A percentile compares a stretch with the other conserved stretches of the same genome.
phyloP scores from a whole-genome alignment of 345 rosid genomes.

The Aquilaria sinensis region DNA sequence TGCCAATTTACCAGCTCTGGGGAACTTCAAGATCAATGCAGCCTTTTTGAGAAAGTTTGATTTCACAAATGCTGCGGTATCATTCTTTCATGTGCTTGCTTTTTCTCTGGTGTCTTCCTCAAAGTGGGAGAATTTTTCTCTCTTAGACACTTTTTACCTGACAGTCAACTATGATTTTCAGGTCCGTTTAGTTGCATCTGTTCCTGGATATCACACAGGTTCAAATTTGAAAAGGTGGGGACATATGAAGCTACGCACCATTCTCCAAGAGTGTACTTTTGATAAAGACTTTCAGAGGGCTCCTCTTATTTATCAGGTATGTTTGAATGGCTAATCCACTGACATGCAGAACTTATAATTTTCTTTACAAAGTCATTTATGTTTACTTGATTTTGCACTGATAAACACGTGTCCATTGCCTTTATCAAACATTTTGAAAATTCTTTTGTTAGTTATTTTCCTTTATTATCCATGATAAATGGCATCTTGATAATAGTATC shows the following conservation, averaged over 20 bases:
- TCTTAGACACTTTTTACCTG: slow-evolving; percentile 2
- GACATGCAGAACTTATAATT: neutral
- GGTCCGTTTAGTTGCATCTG: slow-evolving; percentile 84
- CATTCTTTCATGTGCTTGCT: slow-evolving; percentile 5
- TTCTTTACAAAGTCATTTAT: neutral
- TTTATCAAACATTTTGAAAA: neutral
- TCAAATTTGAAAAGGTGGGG: slow-evolving; percentile 79
- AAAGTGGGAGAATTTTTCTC: neutral
- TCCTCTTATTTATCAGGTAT: slow-evolving; percentile 90
- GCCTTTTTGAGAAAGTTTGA: slow-evolving; percentile 82
- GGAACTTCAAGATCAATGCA: slow-evolving; percentile 58
- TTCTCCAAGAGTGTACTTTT: slow-evolving; percentile 73
- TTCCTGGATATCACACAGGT: slow-evolving; percentile 93
- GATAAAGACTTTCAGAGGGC: slow-evolving; percentile 69
- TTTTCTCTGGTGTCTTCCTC: neutral
- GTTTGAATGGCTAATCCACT: neutral
- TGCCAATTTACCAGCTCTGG: slow-evolving; percentile 50
- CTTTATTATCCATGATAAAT: neutral
- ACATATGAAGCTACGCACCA: slow-evolving; percentile 72
- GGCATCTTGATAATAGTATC: no score
- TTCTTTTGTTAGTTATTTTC: neutral
- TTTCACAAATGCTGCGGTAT: slow-evolving; percentile 57
- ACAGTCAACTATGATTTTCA: slow-evolving; percentile 20
- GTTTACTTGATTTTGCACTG: no score
- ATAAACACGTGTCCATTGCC: no score